Evolutionary conservation across 1,284 basidiomycete genomes (phyloP), one percentile per base, ranked within the genome.

Genomic region (Naganishia sp.): DNA sequence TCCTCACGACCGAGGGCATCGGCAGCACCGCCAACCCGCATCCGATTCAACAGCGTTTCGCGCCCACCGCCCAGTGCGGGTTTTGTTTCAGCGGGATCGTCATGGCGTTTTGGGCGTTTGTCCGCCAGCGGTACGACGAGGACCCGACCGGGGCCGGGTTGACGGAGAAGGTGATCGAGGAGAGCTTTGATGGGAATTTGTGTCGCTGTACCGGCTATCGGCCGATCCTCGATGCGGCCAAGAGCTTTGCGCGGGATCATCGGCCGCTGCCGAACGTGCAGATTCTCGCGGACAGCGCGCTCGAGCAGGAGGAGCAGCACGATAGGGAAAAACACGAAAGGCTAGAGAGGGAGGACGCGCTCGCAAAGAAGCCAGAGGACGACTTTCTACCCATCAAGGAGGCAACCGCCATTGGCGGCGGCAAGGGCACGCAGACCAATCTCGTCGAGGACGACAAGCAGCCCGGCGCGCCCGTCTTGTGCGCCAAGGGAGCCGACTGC

Each of bases 71-170:
- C n/a, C 78, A 80, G 63, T 80, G 78, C 64, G 77, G 76, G 3
- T 77, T 75, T 66, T 74, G 72, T 55, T 74, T 70, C 13, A 70
- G 70, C 33, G 76, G 76, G 36, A 75, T 79, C 64, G 72, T 79
- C 67, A 80, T 80, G 77, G 71, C 72, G 6, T 73, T 78, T 36
- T 80, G 79, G 63, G 75, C 76, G 18, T 72, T 77, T n/a, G 71
- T 80, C 2, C 71, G 78, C 6, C 67, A 71, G 10, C 75, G 74
- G 15, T 73, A 72, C 3, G 72, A 72, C 59, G 53, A 72, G 46
- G 63, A 55, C 13, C 43, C 54, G 13, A 48, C 50, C 0, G 57
- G 53, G 6, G 43, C 52, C 13, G 59, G 65, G 48, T 65, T 79
- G 15, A 73, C 74, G 4, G 74, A 77, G 43, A 70, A 72, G 25